phyloP scores from a whole-genome alignment of 768 basidiomycete species.

The Boletellus emodensis region DNA sequence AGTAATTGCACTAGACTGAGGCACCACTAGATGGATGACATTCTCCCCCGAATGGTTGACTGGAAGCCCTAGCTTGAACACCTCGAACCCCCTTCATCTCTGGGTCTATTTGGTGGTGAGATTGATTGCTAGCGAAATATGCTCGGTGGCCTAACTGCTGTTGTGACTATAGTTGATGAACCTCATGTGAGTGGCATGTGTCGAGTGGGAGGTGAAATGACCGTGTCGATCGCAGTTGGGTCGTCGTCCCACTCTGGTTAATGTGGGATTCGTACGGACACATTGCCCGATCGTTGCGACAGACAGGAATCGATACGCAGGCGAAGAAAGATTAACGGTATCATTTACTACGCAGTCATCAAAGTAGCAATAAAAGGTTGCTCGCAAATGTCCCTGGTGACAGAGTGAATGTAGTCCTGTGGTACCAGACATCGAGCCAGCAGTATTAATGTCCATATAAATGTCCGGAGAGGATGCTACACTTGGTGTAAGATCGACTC shows the following conservation, averaged over 20 bases:
- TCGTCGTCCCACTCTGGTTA: constrained; percentile 67
- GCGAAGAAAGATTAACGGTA: constrained; percentile 33
- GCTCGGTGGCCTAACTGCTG: neutral
- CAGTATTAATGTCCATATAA: constrained; percentile 11
- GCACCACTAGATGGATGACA: constrained; percentile 67
- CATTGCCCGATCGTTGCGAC: constrained; percentile 59
- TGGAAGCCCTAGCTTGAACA: constrained; percentile 68
- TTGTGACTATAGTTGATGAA: constrained; percentile 65
- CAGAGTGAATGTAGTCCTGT: no score
- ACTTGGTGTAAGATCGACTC: constrained; percentile 1
- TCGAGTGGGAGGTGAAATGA: neutral
- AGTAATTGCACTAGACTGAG: neutral
- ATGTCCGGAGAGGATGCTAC: constrained; percentile 8
- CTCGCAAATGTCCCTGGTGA: no score
- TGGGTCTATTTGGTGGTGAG: constrained; percentile 81
- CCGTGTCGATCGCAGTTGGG: constrained; percentile 55
- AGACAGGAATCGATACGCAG: constrained; percentile 29
- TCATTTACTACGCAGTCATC: neutral
- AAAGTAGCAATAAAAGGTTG: no score
- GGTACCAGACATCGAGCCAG: neutral
- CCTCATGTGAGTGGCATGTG: constrained; percentile 49
- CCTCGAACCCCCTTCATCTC: constrained; percentile 63
- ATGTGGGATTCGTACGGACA: constrained; percentile 76
- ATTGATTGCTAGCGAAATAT: constrained; percentile 6
- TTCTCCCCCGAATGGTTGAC: constrained; percentile 85